Base-by-base conservation (phyloP, 2,329 filamentous ascomycete species). In the Verticillium albo-atrum region DNA sequence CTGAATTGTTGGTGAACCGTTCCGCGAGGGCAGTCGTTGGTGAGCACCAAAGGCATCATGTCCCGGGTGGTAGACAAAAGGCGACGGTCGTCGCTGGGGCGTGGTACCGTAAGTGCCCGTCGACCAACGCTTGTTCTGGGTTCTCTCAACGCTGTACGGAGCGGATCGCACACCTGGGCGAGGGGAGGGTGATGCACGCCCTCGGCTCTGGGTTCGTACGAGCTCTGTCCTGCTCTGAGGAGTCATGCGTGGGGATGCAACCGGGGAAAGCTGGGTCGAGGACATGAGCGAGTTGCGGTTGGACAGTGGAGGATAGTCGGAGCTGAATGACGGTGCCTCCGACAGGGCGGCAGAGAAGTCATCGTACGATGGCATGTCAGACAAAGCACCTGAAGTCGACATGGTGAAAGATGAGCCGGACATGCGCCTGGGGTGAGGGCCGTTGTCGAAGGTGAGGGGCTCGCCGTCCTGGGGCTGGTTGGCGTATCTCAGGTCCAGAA, bases 361-460 rank as follows among this genome's bases (percentile, higher is more conserved):
- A 60, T 92, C 88, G 69, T 89, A 90, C 4, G 86, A 86, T 55
- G 86, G 81, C 71, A 90, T 84, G 66, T 91, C 88, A 5, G 87
- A 88, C 50, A 89, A 76, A 25, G 80, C 80, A 25, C 87, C 82
- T 50, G 82, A 82, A 1, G 84, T 90, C 17, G 89, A 91, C 75
- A 91, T 82, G 42, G 88, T 89, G 68, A 90, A 89, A 1, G 89
- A 90, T 2, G 89, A 90, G 54, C 88, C 88, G 23, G 89, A 90
- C 78, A 90, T 83, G 62, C 87, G 82, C 61, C 88, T 81, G 54
- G 81, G 78, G 63, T 83, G 81, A 53, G 81, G 72, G n/a, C 75
- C 76, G 58, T 79, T 75, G 47, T 86, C 83, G 61, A 82, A 78
- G 60, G 75, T 76, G 61, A 82, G 67, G 20, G 74, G 64, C 35